Base-by-base conservation (phyloP, 768 basidiomycete genomes). In the Sarcodon sp. region DNA sequence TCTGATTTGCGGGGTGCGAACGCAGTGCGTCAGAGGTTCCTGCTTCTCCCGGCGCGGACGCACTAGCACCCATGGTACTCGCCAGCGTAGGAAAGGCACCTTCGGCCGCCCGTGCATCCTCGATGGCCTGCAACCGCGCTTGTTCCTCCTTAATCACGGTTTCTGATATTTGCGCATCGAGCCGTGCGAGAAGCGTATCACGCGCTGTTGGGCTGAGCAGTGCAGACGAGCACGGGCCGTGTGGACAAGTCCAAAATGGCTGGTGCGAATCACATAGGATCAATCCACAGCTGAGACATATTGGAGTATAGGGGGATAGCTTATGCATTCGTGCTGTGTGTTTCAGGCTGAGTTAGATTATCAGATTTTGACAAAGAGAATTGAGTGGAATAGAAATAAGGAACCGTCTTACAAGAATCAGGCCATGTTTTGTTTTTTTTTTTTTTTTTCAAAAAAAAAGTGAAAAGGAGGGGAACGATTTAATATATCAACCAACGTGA, bases 61-160 rank as follows among this genome's bases (percentile, higher is more conserved):
- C 45, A 11, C 46, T 27, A n/a, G 50, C 39, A 21, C 44, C 47
- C 4, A 52, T 34, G 1, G 55, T 32, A 7, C 56, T 62, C 2
- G 60, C 51, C 27, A 86, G 70, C 11, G 68, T 64, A 15, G 83
- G 83, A 57, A 86, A 86, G 0, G 76, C 78, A 3, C 82, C 81
- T 21, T 65, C 73, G 0, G 73, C 73, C 7, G 62, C 61, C 6
- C 71, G 65, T 0, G 72, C 75, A 49, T 75, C 73, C 21, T 75
- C 69, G 2, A 68, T 59, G 12, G 61, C 71, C 32, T 64, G 70
- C 48, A 71, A 66, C 3, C 70, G 67, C 5, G 67, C 72, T n/a
- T 63, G 65, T 7, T 69, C 70, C 55, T 84, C 81, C 51, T 59
- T 66, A 0, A 65, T 62, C 4, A 75, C 50, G 0, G 70, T 72